Percentiles rank a stretch among this genome's conserved stretches.
Conservation (phyloP, 257 asterid genomes). For the Solanum chmielewskii region DNA sequence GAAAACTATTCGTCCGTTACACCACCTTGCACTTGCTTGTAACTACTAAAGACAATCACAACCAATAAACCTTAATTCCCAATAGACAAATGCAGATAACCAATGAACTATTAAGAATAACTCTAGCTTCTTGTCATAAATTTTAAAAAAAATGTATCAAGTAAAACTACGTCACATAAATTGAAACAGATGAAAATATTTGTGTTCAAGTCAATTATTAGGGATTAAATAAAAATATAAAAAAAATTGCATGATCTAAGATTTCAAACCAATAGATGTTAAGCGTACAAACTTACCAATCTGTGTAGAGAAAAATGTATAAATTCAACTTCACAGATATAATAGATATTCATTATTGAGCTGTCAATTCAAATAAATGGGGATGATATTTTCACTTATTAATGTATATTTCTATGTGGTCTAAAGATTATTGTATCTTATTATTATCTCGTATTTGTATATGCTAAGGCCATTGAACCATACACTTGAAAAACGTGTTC, state of each 20-base stretch:
- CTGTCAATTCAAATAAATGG: background rate
- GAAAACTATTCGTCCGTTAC: background rate
- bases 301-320: background rate
- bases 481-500: background rate
- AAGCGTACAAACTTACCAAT: background rate
- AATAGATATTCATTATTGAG: background rate
- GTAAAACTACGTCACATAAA: background rate
- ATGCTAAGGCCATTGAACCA: background rate
- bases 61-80: background rate
- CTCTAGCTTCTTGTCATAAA: background rate
- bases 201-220: background rate
- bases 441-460: background rate
- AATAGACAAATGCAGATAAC: background rate
- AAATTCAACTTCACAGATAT: background rate
- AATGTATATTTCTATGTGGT: background rate
- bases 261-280: background rate
- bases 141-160: background rate
- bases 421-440: background rate
- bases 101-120: background rate
- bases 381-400: background rate
- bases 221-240: background rate
- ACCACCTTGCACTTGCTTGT: background rate
- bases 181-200: background rate
- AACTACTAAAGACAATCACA: background rate
- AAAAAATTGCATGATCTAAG: background rate